Base-by-base conservation (phyloP, 2,329 filamentous ascomycete genomes). In the Diaporthe batatas region DNA sequence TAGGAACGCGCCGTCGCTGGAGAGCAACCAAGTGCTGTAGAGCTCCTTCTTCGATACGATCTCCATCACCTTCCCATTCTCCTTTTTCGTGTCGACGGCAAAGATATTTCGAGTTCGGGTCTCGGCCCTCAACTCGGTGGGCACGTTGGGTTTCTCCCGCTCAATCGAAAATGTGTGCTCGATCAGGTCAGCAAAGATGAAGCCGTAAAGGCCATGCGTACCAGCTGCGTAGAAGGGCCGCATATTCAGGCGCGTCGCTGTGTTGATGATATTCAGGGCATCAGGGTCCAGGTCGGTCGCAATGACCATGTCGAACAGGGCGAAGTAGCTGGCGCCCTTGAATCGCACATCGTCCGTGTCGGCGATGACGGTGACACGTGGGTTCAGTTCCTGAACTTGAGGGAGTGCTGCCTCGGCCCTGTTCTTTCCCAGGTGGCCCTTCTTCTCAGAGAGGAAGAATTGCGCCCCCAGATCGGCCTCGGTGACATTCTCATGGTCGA, bases 101-200 rank as follows among this genome's bases (percentile, higher is more conserved):
- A 95, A 83, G 72, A 98, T 88, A 77, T 89, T 91, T 70, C 96
- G 90, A 6, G 96, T 98, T 34, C 91, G 87, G 1, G 93, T 93
- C 80, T 99, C 96, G 6, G 88, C 83, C 62, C 87, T 86, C 11
- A 86, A 75, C 53, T 87, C 81, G 0, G 91, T 92, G 25, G 89
- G 80, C 16, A 93, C 85, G 79, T 98, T 98, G 72, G 93, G 91
- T 75, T 92, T 91, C 74, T 94, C 91, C 72, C 96, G 92, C 84
- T 97, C 92, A 74, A 99, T 92, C 74, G 96, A 91, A 79, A 94
- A 99, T 78, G 95, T 92, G 81, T 99, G 96, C 78, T 92, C 89
- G 77, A 98, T 94, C 29, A 99, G 88, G 81, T 99, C 96, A 72
- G 93, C 93, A 81, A 99, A 99, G 76, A 98, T 93, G 84, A 94